These are phyloP conservation scores for Oidium heveae DNA, from an alignment of 2,329 filamentous ascomycete genomes.

Conservation along the genomic window DNA sequence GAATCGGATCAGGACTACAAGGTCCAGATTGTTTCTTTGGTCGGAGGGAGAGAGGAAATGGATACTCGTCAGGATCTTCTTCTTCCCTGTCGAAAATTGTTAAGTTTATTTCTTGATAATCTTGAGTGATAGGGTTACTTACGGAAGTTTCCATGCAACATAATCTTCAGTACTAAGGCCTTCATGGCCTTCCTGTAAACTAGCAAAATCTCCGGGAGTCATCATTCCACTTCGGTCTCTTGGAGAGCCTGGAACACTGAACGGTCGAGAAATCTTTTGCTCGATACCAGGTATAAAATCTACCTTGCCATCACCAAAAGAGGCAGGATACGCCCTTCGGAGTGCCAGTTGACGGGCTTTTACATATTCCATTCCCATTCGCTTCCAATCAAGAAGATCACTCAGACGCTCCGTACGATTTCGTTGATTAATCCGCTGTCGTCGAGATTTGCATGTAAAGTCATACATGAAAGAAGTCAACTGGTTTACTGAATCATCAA, in stretches of 20 bases:
- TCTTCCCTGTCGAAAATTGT: slow-evolving; percentile 39
- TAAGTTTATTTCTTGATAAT: background rate
- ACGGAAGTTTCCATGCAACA: slow-evolving; percentile 94
- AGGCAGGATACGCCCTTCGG: slow-evolving; percentile 69
- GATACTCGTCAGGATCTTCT: slow-evolving; percentile 64
- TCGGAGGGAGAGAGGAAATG: slow-evolving; percentile 42
- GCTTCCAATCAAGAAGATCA: slow-evolving; percentile 93
- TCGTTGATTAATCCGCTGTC: slow-evolving; percentile 94
- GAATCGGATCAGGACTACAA: slow-evolving; percentile 10
- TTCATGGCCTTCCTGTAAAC: slow-evolving; percentile 79
- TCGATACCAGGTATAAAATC: slow-evolving; percentile 84
- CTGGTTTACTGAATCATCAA: slow-evolving; percentile 94
- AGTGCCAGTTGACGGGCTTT: slow-evolving; percentile 87
- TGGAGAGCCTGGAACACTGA: slow-evolving; percentile 84
- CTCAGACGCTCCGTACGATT: slow-evolving; percentile 89
- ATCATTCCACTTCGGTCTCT: slow-evolving; percentile 87
- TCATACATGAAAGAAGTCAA: slow-evolving; percentile 82
- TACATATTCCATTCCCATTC: slow-evolving; percentile 98
- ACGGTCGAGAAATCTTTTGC: slow-evolving; percentile 80
- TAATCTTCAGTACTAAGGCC: slow-evolving; percentile 92
- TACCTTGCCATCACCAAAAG: slow-evolving; percentile 57
- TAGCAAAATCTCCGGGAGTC: slow-evolving; percentile 95
- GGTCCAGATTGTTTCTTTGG: slow-evolving; percentile 16
- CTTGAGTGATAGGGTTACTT: slow-evolving; percentile 22
- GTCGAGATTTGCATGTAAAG: slow-evolving; percentile 74